phyloP scores from a whole-genome alignment of 2,329 filamentous ascomycete genomes.

The Trichophyton simii region DNA sequence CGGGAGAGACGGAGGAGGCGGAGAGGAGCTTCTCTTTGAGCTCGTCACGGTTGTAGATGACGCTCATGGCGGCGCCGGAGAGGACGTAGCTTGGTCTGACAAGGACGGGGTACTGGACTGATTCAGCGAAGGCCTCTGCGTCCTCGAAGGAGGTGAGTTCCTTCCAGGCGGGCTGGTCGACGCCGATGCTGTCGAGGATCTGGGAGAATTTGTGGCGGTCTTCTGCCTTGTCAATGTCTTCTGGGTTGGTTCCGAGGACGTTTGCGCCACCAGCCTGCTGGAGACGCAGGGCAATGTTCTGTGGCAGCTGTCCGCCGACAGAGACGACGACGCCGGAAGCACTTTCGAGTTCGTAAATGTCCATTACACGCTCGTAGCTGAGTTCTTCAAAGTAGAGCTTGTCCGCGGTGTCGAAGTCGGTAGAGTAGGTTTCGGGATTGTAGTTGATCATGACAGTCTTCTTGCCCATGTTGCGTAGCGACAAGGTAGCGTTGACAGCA shows the following conservation, averaged over 20 bases:
- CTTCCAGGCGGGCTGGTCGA: constrained; percentile 97
- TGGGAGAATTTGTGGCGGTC: constrained; percentile 97
- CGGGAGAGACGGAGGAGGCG: constrained; percentile 79
- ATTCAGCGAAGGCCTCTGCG: constrained; percentile 72
- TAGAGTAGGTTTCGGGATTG: constrained; percentile 69
- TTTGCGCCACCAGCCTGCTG: constrained; percentile 85
- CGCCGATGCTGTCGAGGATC: constrained; percentile 89
- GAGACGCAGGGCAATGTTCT: constrained; percentile 90
- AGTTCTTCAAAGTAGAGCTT: constrained; percentile 94
- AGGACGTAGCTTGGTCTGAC: constrained; percentile 92
- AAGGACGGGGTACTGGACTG: constrained; percentile 85
- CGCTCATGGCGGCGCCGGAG: constrained; percentile 96
- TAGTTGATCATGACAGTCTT: constrained; percentile 98
- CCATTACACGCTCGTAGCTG: constrained; percentile 95
- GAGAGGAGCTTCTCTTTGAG: constrained; percentile 91
- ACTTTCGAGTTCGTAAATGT: constrained; percentile 88
- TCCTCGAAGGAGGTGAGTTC: constrained; percentile 82
- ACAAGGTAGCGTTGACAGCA: constrained; percentile 76
- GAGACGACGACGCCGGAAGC: constrained; percentile 84
- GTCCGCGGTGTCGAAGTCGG: constrained; percentile 81
- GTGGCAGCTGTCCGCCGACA: constrained; percentile 87
- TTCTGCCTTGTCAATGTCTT: constrained; percentile 95
- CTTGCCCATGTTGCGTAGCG: constrained; percentile 73
- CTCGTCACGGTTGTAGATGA: constrained; percentile 77
- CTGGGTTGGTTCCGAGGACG: constrained; percentile 81